Evolutionary conservation across 306 rosid genomes (phyloP).

Genomic region (Lathyrus tuberosus): DNA sequence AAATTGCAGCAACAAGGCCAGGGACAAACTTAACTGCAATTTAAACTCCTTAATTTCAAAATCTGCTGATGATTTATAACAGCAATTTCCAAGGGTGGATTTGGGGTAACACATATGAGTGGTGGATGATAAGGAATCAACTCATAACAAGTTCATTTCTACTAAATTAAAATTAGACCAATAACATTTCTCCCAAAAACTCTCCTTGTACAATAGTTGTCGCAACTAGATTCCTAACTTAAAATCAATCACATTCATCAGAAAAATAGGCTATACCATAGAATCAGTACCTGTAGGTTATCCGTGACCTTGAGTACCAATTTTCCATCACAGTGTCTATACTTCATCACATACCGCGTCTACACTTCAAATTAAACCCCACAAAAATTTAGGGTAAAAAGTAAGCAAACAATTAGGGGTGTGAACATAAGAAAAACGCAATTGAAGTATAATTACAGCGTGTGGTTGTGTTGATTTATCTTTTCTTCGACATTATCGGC

Average conservation of each 20-base stretch:
- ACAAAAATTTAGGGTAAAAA: not conserved
- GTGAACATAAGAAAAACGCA: not conserved
- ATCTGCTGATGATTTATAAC: no score
- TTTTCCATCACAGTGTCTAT: slow-evolving; percentile 80
- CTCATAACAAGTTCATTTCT: no score
- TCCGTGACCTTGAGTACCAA: slow-evolving; percentile 83
- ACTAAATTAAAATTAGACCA: no score
- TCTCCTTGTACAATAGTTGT: no score
- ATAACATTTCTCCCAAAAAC: no score
- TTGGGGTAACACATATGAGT: no score
- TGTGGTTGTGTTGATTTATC: not conserved
- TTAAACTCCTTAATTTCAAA: no score
- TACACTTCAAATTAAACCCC: slow-evolving; percentile 42
- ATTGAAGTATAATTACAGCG: not conserved
- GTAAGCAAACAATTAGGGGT: not conserved
- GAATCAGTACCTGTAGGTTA: slow-evolving; percentile 57
- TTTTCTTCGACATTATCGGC: slow-evolving; percentile 22
- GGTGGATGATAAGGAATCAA: no score
- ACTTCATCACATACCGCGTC: slow-evolving; percentile 81
- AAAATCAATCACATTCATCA: slow-evolving; percentile 29
- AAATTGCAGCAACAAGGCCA: no score
- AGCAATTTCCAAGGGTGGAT: no score
- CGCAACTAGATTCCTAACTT: no score
- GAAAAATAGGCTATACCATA: slow-evolving; percentile 10
- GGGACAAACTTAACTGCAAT: no score